Evolutionary conservation across 441 rosid species (phyloP).

Genomic region (Adansonia madagascariensis): DNA sequence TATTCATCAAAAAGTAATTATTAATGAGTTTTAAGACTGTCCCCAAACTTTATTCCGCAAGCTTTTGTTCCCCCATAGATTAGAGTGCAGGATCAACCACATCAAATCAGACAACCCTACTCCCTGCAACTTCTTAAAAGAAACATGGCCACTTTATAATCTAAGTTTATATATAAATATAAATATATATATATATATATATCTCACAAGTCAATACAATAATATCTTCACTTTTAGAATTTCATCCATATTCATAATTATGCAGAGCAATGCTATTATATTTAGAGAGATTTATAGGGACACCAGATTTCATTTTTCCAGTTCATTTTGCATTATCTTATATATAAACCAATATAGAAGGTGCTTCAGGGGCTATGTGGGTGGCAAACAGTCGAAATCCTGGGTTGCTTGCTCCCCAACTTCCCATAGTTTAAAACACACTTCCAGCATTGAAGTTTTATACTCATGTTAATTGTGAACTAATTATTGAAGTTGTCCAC

Average conservation of each 20-base stretch:
- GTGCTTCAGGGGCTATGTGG: not conserved
- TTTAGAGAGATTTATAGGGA: not conserved
- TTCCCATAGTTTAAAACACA: not conserved
- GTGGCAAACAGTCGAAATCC: not conserved
- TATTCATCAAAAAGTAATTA: slow-evolving; percentile 11
- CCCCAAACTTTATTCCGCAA: slow-evolving; percentile 5
- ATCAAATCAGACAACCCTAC: slow-evolving; percentile 15
- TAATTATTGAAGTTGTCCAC: not conserved
- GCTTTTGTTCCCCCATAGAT: slow-evolving; percentile 22
- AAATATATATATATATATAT: not conserved
- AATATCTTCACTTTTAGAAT: not conserved
- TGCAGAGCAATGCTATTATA: not conserved
- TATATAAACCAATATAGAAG: not conserved
- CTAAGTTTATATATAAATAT: not conserved
- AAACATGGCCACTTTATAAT: not conserved
- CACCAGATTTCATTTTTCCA: not conserved
- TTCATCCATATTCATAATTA: not conserved
- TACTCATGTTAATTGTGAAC: slow-evolving; percentile 1
- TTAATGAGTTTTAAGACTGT: not conserved
- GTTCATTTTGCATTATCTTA: not conserved
- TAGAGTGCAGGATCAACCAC: slow-evolving; percentile 29
- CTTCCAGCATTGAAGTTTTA: not conserved
- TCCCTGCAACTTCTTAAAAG: not conserved
- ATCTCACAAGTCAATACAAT: not conserved
- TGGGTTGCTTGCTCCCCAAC: not conserved